These are phyloP conservation scores for Apophysomyces elegans DNA, from an alignment of 371 early-diverging fungal species.

Conservation along the genomic window DNA sequence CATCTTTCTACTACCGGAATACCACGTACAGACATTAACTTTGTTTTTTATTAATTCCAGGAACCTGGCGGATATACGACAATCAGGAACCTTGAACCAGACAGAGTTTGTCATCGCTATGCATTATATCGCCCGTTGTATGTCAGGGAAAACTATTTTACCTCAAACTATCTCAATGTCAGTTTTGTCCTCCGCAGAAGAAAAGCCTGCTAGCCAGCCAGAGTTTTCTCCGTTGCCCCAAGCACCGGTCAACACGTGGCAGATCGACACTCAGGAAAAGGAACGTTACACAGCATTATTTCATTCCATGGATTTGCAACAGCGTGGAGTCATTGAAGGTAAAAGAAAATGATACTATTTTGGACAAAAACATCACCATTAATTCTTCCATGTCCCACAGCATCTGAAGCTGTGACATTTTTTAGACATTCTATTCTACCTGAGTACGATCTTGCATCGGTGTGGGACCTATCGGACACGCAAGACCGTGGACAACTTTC, in stretches of 20 bases:
- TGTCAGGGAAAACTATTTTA: constrained; percentile 55
- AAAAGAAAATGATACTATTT: background rate
- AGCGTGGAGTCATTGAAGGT: constrained; percentile 14
- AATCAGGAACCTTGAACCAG: constrained; percentile 56
- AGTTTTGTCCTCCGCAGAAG: constrained; percentile 45
- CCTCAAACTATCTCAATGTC: constrained; percentile 54
- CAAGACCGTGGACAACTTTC: constrained; percentile 76
- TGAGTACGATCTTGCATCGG: constrained; percentile 66
- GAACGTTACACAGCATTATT: constrained; percentile 64
- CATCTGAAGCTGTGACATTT: constrained; percentile 67
- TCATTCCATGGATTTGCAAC: constrained; percentile 55
- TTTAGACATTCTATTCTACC: constrained; percentile 75
- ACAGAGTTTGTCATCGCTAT: constrained; percentile 71
- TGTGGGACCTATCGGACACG: constrained; percentile 79
- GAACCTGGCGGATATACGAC: constrained; percentile 59
- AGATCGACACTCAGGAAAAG: constrained; percentile 60
- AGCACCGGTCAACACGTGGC: constrained; percentile 47
- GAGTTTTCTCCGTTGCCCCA: background rate
- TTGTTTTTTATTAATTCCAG: background rate
- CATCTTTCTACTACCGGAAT: background rate
- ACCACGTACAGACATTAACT: background rate
- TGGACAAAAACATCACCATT: background rate
- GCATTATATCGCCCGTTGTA: constrained; percentile 64
- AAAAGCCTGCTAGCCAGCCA: background rate
- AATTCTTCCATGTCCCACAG: background rate